Base-by-base conservation (phyloP, 495 filamentous ascomycete genomes). In the Aspergillus diversus region DNA sequence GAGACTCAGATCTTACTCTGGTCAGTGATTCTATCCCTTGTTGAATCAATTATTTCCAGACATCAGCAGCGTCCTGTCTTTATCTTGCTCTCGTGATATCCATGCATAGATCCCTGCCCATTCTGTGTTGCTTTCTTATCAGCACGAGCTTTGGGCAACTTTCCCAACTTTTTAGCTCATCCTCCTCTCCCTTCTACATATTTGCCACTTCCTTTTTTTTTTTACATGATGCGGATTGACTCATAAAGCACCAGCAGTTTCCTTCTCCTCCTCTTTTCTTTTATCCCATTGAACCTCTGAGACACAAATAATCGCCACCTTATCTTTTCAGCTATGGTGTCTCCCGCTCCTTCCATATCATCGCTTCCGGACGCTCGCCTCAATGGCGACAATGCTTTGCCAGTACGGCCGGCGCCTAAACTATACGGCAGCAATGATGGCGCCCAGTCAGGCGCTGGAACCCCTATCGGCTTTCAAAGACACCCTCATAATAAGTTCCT, bases 401-500 rank as follows among this genome's bases (percentile, higher is more conserved):
- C 79, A n/a, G 46, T 68, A 37, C 71, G 74, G 16, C 68, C 75
- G 7, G 63, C 60, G 9, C 76, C 76, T 11, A 77, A 80, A 71
- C 69, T 76, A 9, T 74, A 71, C 63, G 67, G 61, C 34, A 73
- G 73, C 60, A 72, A 73, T 9, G 76, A 77, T 48, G 73, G 77
- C 42, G 66, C 71, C 6, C 53, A 69, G 58, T 81, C 79, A 12
- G 79, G 77, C 60, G 27, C 75, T 37, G 75, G 79, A 13, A 81
- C 79, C 33, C 79, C 79, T 57, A 78, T 81, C 61, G 79, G 79
- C 34, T 81, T 81, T 70, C 79, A 81, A 63, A 73, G 79, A 34
- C 77, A 70, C 59, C 77, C 75, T 48, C 83, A 84, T 68, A 89
- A 89, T 70, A 89, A 87, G 71, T 75, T 87, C 58, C 77, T 91